Conservation (phyloP, 306 rosid genomes). For the Castanea sativa region DNA sequence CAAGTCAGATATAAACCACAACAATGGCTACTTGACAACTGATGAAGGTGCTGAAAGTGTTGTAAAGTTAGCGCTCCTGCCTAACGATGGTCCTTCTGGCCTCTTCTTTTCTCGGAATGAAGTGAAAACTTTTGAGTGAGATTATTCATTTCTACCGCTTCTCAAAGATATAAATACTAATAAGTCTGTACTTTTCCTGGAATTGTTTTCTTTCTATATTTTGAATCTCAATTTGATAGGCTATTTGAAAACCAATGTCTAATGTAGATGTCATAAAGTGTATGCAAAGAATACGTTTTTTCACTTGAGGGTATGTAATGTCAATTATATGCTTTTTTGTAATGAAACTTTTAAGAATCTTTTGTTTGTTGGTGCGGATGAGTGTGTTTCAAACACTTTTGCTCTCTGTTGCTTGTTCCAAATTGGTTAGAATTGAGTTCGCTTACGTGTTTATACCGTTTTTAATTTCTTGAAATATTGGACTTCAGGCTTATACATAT, state of each 20-base stretch:
- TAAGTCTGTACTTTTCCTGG: neutral
- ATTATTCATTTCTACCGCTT: no score
- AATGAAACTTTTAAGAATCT: no score
- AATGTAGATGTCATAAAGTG: neutral
- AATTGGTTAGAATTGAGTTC: no score
- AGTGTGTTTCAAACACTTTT: no score
- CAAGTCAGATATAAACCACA: neutral
- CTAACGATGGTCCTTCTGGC: neutral
- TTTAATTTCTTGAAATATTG: no score
- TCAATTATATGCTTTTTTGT: no score
- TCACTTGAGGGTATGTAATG: no score
- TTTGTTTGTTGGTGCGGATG: no score
- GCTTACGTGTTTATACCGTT: no score
- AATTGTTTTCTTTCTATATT: neutral
- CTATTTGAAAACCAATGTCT: neutral
- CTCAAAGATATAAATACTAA: neutral
- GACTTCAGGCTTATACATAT: no score
- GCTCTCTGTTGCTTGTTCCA: no score
- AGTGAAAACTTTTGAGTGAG: neutral
- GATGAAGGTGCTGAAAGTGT: slow-evolving; percentile 5
- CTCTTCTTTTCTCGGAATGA: neutral
- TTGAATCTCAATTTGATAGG: neutral
- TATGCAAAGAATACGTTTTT: neutral
- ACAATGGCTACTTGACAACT: neutral
- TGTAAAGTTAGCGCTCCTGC: neutral